Conservation (phyloP, 2,329 filamentous ascomycete species). For the Verticillium nonalfalfae region DNA sequence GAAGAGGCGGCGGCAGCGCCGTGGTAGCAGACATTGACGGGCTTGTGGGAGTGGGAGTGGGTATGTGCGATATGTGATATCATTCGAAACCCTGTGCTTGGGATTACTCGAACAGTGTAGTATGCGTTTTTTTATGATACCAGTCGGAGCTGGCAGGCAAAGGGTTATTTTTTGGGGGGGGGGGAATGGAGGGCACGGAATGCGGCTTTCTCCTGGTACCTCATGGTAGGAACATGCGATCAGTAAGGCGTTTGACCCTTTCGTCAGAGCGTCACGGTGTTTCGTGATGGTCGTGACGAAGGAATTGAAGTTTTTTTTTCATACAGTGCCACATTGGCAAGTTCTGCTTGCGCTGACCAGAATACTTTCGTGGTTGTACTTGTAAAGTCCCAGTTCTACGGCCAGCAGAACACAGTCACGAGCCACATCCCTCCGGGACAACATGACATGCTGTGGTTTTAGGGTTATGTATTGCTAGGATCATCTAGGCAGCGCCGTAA, state of each 20-base stretch:
- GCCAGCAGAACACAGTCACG: no score
- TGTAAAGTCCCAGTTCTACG: no score
- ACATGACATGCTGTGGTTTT: no score
- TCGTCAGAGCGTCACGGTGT: background rate
- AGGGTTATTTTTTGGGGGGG: background rate
- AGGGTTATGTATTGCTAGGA: no score
- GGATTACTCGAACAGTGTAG: background rate
- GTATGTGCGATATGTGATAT: background rate
- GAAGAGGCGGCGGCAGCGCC: constrained; percentile 53
- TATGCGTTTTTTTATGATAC: background rate
- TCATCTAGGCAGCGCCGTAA: no score
- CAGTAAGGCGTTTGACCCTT: background rate
- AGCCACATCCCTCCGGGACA: no score
- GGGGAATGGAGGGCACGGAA: background rate
- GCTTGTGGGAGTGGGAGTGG: background rate
- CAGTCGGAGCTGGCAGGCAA: background rate
- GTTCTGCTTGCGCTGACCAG: no score
- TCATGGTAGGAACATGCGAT: background rate
- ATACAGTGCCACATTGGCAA: no score
- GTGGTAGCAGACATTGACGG: constrained; percentile 37
- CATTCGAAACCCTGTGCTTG: background rate
- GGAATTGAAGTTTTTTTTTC: background rate
- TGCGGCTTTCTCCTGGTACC: background rate
- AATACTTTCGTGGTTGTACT: no score
- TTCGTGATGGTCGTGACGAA: background rate